Conservation (phyloP, 1,284 basidiomycete species). For the Malassezia vespertilionis region DNA sequence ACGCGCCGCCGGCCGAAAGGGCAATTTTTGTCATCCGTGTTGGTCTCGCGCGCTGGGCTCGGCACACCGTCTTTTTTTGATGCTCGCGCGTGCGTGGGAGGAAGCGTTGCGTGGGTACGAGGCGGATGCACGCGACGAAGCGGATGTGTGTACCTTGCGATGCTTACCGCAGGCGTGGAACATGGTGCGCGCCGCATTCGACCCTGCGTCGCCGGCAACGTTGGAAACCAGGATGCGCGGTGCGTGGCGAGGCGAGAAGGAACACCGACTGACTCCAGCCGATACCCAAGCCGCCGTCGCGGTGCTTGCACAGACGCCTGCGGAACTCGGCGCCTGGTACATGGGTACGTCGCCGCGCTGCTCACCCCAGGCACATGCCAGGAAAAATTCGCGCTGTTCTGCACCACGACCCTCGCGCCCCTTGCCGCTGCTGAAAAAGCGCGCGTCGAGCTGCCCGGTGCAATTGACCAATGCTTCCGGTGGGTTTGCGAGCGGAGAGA, state of each 20-base stretch:
- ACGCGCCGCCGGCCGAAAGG: no score
- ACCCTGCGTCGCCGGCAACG: conserved; percentile 3
- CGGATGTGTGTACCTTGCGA: not conserved
- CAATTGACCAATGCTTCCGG: conserved; percentile 1
- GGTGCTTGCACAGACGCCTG: not conserved
- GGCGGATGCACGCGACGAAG: not conserved
- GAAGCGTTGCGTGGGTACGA: conserved; percentile 7
- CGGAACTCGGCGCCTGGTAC: conserved; percentile 6
- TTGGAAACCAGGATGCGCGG: not conserved
- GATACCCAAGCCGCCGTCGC: not conserved
- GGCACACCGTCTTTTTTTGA: no score
- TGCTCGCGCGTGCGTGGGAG: conserved; percentile 12
- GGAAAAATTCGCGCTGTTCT: not conserved
- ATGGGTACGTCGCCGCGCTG: no score
- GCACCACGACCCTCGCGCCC: not conserved
- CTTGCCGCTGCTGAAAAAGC: not conserved
- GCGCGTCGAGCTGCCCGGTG: not conserved
- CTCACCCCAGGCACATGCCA: no score
- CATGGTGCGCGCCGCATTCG: not conserved
- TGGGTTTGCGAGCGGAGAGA: conserved; percentile 9
- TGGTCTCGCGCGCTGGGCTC: no score
- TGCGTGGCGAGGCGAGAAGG: no score
- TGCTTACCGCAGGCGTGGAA: conserved; percentile 1
- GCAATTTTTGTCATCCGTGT: no score
- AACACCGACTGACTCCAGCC: not conserved